Base-by-base conservation (phyloP, 169 alveolate species). In the Plasmodium vinckei region DNA sequence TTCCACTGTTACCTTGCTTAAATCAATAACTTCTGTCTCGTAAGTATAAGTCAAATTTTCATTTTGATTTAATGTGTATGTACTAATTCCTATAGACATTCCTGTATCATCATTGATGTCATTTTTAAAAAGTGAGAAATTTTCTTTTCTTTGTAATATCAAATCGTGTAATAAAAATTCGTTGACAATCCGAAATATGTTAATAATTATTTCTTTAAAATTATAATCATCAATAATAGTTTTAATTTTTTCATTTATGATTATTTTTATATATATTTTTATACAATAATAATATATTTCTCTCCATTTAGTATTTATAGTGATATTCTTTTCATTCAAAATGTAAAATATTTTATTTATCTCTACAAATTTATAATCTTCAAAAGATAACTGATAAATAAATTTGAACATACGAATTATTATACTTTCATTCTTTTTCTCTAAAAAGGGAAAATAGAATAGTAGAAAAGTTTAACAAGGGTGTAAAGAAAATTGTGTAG, bases 281-380 rank as follows among this genome's bases (percentile, higher is more conserved):
- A 84, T 54, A 53, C 87, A 69, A 27, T 84, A 84, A 46, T 69
- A 84, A 42, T 84, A 84, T 33, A 84, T 84, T 21, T 69, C 87
- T 42, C 59, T 84, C 91, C 87, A 84, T 61, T 84, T 57, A 1
- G 69, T 86, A 72, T 69, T 84, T 27, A 68, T 15, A 44, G 47
- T 61, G 53, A 84, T 47, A 68, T 69, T 44, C 12, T 21, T 44
- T 42, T 84, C 87, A 15, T 72, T 71, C 1, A 84, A 54, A 72
- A 84, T 46, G 56, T 27, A 84, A 72, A 84, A 84, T 44, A 84
- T 84, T 84, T 84, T 84, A 42, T 84, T 73, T 49, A 84, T 44
- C 19, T 84, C 91, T 21, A 84, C 64, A 17, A 27, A 44, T 27
- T 60, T 67, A 47, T 72, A 84, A 63, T 84, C 91, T 9, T 59